These are phyloP conservation scores for Ilyonectria mors-panacis DNA, from an alignment of 2,329 filamentous ascomycete genomes.

Conservation along the genomic window DNA sequence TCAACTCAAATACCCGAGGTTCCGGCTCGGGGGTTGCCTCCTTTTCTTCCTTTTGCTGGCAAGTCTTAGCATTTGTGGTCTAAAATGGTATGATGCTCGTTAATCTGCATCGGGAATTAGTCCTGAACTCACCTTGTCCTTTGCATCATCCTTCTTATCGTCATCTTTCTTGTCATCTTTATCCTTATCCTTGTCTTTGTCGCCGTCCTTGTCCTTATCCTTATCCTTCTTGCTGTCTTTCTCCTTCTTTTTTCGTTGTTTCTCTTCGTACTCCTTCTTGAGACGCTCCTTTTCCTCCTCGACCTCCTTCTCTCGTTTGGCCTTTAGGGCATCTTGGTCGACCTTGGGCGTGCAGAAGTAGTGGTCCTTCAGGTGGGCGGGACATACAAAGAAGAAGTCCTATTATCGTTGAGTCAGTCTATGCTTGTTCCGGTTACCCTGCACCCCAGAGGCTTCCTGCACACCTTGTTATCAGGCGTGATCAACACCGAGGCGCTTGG, in stretches of 20 bases:
- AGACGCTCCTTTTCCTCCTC: slow-evolving; percentile 75
- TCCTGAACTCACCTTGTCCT: slow-evolving; percentile 41
- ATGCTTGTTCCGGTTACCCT: neutral
- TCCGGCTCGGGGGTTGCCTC: slow-evolving; percentile 63
- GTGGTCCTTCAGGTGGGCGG: slow-evolving; percentile 84
- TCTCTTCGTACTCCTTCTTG: slow-evolving; percentile 85
- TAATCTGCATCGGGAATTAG: neutral
- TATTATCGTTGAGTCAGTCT: slow-evolving; percentile 28
- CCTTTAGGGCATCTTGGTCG: slow-evolving; percentile 76
- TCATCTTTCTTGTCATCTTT: slow-evolving; percentile 50
- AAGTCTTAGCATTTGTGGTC: neutral
- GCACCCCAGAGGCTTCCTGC: neutral
- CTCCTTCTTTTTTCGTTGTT: slow-evolving; percentile 78
- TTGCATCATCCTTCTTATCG: slow-evolving; percentile 49
- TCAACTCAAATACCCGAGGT: slow-evolving; percentile 86
- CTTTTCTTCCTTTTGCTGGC: slow-evolving; percentile 41
- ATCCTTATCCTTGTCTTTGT: slow-evolving; percentile 57
- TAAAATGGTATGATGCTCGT: neutral
- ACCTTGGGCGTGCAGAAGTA: slow-evolving; percentile 85
- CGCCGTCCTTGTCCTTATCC: slow-evolving; percentile 60
- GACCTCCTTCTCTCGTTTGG: slow-evolving; percentile 72
- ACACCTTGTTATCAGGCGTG: slow-evolving; percentile 89
- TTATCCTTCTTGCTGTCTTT: slow-evolving; percentile 67
- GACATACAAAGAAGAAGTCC: slow-evolving; percentile 95
- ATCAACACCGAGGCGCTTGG: slow-evolving; percentile 89